Evolutionary conservation across 1,139 yeast species (phyloP).

Genomic region (Yamadazyma spencermartinsiae): DNA sequence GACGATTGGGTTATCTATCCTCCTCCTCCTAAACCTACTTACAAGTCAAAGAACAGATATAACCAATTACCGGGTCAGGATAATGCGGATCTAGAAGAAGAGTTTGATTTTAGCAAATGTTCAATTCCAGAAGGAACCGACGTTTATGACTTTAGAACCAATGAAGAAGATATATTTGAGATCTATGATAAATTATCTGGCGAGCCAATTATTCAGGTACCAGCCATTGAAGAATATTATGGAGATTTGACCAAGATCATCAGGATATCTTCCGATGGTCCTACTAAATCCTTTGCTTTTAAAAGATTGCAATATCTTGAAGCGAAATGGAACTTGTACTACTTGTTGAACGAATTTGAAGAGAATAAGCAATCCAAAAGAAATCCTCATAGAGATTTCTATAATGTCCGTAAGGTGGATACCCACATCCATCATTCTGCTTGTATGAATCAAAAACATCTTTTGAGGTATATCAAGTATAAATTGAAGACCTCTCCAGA

Average conservation of each 20-base stretch:
- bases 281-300: conserved; percentile 95
- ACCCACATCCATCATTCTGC: conserved; percentile 99
- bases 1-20: conserved; percentile 83
- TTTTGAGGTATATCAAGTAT: conserved; percentile 89
- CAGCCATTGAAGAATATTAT: conserved; percentile 80
- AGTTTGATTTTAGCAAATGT: conserved; percentile 62
- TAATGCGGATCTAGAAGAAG: conserved; percentile 35
- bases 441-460: conserved; percentile 97
- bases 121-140: conserved; percentile 63
- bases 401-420: conserved; percentile 97
- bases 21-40: conserved; percentile 90
- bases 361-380: conserved; percentile 78
- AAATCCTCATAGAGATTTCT: conserved; percentile 94
- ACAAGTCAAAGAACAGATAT: conserved; percentile 64
- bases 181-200: conserved; percentile 45
- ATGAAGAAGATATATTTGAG: conserved; percentile 68
- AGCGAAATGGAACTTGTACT: conserved; percentile 94
- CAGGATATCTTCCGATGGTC: conserved; percentile 85
- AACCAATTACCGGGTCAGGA: conserved; percentile 47
- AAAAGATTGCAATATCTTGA: conserved; percentile 90
- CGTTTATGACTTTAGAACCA: conserved; percentile 49
- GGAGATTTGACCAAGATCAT: conserved; percentile 74
- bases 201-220: conserved; percentile 54
- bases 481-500: conserved; percentile 66
- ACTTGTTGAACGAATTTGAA: conserved; percentile 84